These are phyloP conservation scores for Penicillium digitatum DNA, from an alignment of 2,329 filamentous ascomycete species.

Conservation along the genomic window DNA sequence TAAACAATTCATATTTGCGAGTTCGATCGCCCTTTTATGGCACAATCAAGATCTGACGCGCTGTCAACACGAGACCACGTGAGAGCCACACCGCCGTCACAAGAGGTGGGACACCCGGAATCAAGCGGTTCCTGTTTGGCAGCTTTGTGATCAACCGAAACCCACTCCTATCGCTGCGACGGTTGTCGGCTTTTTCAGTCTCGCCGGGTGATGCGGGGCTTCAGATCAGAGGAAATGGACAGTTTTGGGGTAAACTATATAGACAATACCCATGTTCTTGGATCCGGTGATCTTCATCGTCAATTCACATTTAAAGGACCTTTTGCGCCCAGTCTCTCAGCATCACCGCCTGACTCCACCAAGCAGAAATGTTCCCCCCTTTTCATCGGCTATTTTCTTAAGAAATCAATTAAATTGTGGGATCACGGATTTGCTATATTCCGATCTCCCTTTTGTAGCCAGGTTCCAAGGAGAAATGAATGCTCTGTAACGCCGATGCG, in stretches of 20 bases:
- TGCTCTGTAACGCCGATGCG: conserved; percentile 13
- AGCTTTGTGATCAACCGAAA: conserved; percentile 21
- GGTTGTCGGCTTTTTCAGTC: conserved; percentile 11
- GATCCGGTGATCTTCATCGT: conserved; percentile 4
- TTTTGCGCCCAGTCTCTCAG: conserved; percentile 5
- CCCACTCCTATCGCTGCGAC: conserved; percentile 22
- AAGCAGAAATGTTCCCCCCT: conserved; percentile 1
- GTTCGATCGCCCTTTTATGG: conserved; percentile 14
- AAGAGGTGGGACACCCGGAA: conserved; percentile 16
- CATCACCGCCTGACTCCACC: conserved; percentile 6
- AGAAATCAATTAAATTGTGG: neutral
- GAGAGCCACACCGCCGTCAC: conserved; percentile 22
- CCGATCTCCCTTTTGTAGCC: conserved; percentile 1
- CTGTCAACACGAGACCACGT: conserved; percentile 25
- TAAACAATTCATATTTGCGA: neutral
- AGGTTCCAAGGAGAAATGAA: conserved; percentile 14
- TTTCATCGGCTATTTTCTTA: conserved; percentile 3
- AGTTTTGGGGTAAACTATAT: neutral
- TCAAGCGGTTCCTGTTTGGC: conserved; percentile 25
- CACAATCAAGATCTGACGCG: conserved; percentile 18
- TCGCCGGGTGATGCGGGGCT: neutral
- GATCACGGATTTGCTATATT: conserved; percentile 9
- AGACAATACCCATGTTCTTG: neutral
- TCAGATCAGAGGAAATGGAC: neutral
- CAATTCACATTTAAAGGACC: neutral